Conservation (phyloP, 495 filamentous ascomycete species). For the Penicillium silybi region DNA sequence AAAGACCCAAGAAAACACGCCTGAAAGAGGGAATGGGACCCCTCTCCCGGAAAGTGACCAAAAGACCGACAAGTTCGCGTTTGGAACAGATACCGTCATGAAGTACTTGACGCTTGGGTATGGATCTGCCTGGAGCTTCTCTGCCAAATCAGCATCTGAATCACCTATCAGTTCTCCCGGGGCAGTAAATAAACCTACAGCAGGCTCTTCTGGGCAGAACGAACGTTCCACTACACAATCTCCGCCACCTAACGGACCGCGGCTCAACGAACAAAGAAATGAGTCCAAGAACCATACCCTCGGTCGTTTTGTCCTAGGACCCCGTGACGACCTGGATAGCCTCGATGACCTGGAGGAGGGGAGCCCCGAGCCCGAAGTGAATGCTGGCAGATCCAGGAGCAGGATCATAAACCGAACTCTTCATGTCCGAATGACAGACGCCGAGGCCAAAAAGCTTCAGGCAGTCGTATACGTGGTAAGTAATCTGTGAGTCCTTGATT, state of each 20-base stretch:
- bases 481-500: neutral
- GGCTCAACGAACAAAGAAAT: neutral
- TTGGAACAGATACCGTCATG: constrained; percentile 47
- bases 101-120: constrained; percentile 62
- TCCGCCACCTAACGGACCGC: neutral
- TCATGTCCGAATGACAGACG: constrained; percentile 34
- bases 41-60: constrained; percentile 19
- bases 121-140: constrained; percentile 53
- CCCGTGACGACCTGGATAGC: constrained; percentile 25
- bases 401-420: constrained; percentile 49
- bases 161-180: constrained; percentile 13
- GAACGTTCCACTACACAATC: constrained; percentile 1
- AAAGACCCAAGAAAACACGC: constrained; percentile 6
- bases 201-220: constrained; percentile 1
- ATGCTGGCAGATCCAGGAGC: constrained; percentile 27
- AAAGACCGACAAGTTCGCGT: constrained; percentile 19
- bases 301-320: constrained; percentile 22
- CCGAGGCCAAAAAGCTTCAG: constrained; percentile 48
- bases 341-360: constrained; percentile 28
- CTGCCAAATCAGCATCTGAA: constrained; percentile 24
- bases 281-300: neutral
- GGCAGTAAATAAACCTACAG: neutral
- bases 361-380: constrained; percentile 16
- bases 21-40: constrained; percentile 12
- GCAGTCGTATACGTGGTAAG: constrained; percentile 68